Evolutionary conservation across 352 stramenopile species (phyloP).

Genomic region (Globisporangium spinosum): DNA sequence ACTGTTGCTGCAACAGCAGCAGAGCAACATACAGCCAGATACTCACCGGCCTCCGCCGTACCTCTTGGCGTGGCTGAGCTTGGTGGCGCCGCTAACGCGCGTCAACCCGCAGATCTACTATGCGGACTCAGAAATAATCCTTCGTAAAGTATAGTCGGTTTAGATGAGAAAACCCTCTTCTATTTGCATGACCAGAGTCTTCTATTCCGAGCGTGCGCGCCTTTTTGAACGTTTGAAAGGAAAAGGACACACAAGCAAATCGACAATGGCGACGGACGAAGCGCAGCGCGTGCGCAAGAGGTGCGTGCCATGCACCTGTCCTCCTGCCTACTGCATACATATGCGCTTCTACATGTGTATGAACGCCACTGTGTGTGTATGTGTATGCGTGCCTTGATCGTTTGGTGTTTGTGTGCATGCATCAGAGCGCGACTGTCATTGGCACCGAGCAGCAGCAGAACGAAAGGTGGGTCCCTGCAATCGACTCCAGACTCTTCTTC

Average conservation of each 20-base stretch:
- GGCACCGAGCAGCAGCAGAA: constrained; percentile 3
- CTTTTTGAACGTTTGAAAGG: constrained; percentile 13
- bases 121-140: not conserved
- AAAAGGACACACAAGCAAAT: not conserved
- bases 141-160: not conserved
- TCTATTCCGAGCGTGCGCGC: not conserved
- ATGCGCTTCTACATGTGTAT: not conserved
- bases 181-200: not conserved
- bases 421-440: constrained; percentile 11
- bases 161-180: not conserved
- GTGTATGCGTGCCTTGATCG: constrained; percentile 1
- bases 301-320: not conserved
- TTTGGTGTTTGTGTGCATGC: not conserved
- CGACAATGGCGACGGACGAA: not conserved
- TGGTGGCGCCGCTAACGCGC: constrained; percentile 61
- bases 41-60: constrained; percentile 25
- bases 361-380: not conserved
- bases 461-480: constrained; percentile 7
- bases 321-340: not conserved
- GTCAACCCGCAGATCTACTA: constrained; percentile 22
- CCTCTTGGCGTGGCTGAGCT: constrained; percentile 69
- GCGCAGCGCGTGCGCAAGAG: constrained; percentile 13
- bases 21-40: not conserved
- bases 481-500: not conserved
- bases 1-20: constrained; percentile 34